Conservation (phyloP, 495 filamentous ascomycete species). For the Neurospora intermedia region DNA sequence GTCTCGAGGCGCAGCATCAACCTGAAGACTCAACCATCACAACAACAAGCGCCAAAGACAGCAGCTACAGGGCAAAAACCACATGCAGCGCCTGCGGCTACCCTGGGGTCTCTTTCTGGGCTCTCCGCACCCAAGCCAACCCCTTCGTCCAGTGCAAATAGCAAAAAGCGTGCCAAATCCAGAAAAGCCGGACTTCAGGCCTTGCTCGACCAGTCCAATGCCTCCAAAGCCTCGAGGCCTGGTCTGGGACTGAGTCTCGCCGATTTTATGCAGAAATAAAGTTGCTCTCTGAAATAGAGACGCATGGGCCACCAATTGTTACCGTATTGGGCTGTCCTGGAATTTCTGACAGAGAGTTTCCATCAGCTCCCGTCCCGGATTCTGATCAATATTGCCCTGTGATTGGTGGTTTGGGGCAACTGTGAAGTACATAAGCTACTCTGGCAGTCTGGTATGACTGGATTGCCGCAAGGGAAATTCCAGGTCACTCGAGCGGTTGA, state of each 20-base stretch:
- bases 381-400: no score
- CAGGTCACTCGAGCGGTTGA: no score
- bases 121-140: slow-evolving; percentile 9
- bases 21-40: slow-evolving; percentile 9
- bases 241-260: slow-evolving; percentile 39
- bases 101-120: background rate
- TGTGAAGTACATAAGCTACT: no score
- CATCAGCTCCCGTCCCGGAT: no score
- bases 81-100: background rate
- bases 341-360: no score
- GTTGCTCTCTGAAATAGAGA: background rate
- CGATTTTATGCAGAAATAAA: slow-evolving; percentile 41
- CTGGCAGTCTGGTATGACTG: no score
- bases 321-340: background rate
- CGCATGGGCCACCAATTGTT: background rate
- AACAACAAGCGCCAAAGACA: slow-evolving; percentile 27
- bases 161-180: slow-evolving; percentile 43
- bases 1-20: slow-evolving; percentile 19
- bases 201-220: slow-evolving; percentile 33
- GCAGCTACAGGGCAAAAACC: slow-evolving; percentile 32
- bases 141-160: slow-evolving; percentile 33
- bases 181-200: slow-evolving; percentile 45
- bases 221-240: slow-evolving; percentile 18
- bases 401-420: no score
- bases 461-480: no score